Evolutionary conservation across 2,329 filamentous ascomycete species (phyloP), one percentile per base, ranked within the genome.

Genomic region (Talaromyces sp.): DNA sequence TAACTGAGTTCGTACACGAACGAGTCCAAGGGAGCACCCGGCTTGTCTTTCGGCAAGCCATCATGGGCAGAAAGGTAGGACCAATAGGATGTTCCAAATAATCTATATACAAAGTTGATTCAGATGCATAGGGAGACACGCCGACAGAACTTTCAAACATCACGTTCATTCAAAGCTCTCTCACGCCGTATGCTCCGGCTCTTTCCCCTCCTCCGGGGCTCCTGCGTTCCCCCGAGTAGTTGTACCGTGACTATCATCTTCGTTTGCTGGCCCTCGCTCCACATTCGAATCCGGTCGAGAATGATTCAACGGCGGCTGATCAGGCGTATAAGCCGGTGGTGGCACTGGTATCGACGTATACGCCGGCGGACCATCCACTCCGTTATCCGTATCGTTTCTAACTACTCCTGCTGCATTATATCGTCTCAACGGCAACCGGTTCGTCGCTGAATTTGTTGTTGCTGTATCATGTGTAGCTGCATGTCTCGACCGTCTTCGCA

Each of bases 271-370:
- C 48, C 18, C 46, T 31, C 16, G 46, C 9, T 3, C 8, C 46
- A 18, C 28, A 52, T 33, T 9, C 1, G 25, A 52, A 11, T 52
- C 28, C 3, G n/a, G 12, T 7, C 28, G 28, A 33, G 48, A 6
- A 33, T 21, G 48, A 50, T 31, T 50, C 28, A 9, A 35, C 16
- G 28, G 48, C 33, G 28, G 16, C n/a, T 52, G 48, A 33, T 33
- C n/a, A 33, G 48, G 48, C 8, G 28, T 12, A 52, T 52, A 52
- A 12, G 48, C 48, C 14, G 48, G 48, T 28, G 48, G 48, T 28
- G 48, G 48, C 28, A 33, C 9, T 5, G 48, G 48, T 52, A 52
- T 52, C 48, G 48, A 52, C 28, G 48, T 52, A 33, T 52, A 52
- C 28, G 48, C 48, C 8, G 48, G 48, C 48, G 48, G 48, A 52